These are phyloP conservation scores for Mortierella alpina DNA, from an alignment of 192 early-diverging fungal species.

Conservation along the genomic window DNA sequence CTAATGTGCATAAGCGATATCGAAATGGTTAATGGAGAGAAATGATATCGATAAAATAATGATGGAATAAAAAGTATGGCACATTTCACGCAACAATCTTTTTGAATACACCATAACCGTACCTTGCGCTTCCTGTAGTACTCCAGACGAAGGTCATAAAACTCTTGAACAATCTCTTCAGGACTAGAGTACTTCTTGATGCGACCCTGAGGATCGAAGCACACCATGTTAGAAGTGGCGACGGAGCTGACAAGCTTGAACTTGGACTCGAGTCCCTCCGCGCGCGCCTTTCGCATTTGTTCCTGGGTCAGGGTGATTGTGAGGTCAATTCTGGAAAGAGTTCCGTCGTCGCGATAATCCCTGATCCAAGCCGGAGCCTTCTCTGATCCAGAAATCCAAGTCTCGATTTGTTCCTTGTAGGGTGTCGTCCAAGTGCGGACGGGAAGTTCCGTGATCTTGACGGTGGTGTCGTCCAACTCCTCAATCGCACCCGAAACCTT, in stretches of 20 bases:
- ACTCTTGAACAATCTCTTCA: conserved; percentile 88
- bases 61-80: too few species aligned
- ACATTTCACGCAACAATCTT: neutral
- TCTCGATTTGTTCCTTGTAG: conserved; percentile 88
- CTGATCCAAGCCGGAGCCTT: conserved; percentile 75
- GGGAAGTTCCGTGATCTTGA: conserved; percentile 93
- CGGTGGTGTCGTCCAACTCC: conserved; percentile 77
- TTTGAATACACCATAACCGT: neutral
- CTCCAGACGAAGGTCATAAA: conserved; percentile 84
- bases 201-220: conserved; percentile 89
- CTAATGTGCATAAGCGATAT: conserved; percentile 32
- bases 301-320: conserved; percentile 70
- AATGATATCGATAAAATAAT: neutral
- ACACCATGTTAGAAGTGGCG: conserved; percentile 91
- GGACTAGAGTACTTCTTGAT: conserved; percentile 82
- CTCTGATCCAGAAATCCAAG: conserved; percentile 77
- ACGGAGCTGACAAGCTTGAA: conserved; percentile 83
- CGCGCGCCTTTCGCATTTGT: conserved; percentile 77
- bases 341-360: conserved; percentile 80
- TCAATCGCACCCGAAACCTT: conserved; percentile 74
- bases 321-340: conserved; percentile 74
- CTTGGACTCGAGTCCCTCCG: conserved; percentile 82
- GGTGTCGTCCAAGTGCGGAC: conserved; percentile 87
- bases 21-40: neutral
- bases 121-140: conserved; percentile 94